Evolutionary conservation across 1,284 basidiomycete genomes (phyloP).

Genomic region (Tylopilus sp.): DNA sequence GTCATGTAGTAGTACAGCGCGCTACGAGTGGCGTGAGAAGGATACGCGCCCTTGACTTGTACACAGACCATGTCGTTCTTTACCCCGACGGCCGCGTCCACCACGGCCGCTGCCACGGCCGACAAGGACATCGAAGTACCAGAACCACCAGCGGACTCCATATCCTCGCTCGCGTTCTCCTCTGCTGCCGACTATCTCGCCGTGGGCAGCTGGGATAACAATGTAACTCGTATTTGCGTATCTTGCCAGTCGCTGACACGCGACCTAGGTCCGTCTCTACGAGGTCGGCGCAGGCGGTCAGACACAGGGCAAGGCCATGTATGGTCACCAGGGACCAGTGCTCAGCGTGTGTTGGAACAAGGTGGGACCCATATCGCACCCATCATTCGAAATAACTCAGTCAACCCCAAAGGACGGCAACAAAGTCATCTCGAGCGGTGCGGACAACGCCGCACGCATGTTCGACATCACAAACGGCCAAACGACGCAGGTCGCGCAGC

Average conservation of each 20-base stretch:
- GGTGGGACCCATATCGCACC: slow-evolving; percentile 29
- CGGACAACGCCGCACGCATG: slow-evolving; percentile 75
- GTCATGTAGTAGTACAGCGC: too few species aligned
- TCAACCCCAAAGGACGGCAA: slow-evolving; percentile 54
- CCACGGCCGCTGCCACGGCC: slow-evolving; percentile 19
- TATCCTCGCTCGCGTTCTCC: slow-evolving; percentile 51
- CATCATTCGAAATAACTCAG: slow-evolving; percentile 7
- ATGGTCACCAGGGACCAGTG: slow-evolving; percentile 74
- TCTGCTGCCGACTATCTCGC: slow-evolving; percentile 50
- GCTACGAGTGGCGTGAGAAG: slow-evolving; percentile 16
- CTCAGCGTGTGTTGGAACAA: slow-evolving; percentile 77
- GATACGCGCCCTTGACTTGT: neutral
- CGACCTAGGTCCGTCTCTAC: slow-evolving; percentile 49
- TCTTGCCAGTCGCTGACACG: slow-evolving; percentile 4
- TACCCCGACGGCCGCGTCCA: slow-evolving; percentile 18
- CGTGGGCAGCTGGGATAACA: slow-evolving; percentile 60
- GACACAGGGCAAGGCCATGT: slow-evolving; percentile 72
- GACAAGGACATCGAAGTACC: slow-evolving; percentile 57
- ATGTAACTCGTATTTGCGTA: slow-evolving; percentile 35
- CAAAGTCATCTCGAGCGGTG: slow-evolving; percentile 74
- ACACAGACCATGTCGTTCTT: slow-evolving; percentile 29
- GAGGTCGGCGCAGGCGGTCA: slow-evolving; percentile 52
- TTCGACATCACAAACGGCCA: slow-evolving; percentile 74
- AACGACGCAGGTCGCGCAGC: slow-evolving; percentile 66
- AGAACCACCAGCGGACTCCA: slow-evolving; percentile 54